Evolutionary conservation across 768 basidiomycete species (phyloP), one percentile per base, ranked within the genome.

Genomic region (Favolaschia claudopus): DNA sequence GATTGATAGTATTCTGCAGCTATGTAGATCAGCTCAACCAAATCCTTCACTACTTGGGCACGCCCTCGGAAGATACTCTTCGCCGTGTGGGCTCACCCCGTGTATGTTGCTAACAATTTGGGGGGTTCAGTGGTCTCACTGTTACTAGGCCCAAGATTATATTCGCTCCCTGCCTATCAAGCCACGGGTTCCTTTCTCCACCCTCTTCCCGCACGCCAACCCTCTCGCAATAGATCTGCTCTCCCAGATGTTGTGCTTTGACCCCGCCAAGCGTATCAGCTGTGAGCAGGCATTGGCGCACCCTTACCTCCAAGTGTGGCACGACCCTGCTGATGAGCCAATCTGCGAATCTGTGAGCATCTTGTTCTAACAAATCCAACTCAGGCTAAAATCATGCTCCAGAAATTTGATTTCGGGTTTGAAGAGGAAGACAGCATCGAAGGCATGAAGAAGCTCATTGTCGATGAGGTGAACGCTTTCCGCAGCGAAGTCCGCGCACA

Each of bases 1-100:
- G 15, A 61, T 33, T 24, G 8, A 52, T 15, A 48, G 9, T 50
- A 17, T 15, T 42, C n/a, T 52, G 9, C 68, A 94, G 93, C 71
- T 99, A 99, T 71, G 96, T 99, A 53, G 97, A 99, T 73, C 97
- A 99, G 73, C 82, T 99, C 48, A 99, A 99, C 72, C 95, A 97
- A 75, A 98, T 99, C 69, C 82, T 99, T 33, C 96, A 99, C 74
- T 94, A 96, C 69, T 87, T 99, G n/a, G 97, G 97, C 24, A 99
- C 97, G 1, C 97, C 96, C 1, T 92, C 93, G 19, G 97, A 99
- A 72, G 94, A 96, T 61, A 97, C 97, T 0, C 86, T 99, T 13
- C 89, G 96, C 43, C 89, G 97, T 43, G 96, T 99, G 47, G 97
- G 97, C 22, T 95, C 92, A 33, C 96, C 97, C 29, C 84, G 97